A percentile compares a stretch with the other conserved stretches of the same genome.
phyloP scores from a whole-genome alignment of 2,329 filamentous ascomycete genomes.

The Parastagonospora avenae region DNA sequence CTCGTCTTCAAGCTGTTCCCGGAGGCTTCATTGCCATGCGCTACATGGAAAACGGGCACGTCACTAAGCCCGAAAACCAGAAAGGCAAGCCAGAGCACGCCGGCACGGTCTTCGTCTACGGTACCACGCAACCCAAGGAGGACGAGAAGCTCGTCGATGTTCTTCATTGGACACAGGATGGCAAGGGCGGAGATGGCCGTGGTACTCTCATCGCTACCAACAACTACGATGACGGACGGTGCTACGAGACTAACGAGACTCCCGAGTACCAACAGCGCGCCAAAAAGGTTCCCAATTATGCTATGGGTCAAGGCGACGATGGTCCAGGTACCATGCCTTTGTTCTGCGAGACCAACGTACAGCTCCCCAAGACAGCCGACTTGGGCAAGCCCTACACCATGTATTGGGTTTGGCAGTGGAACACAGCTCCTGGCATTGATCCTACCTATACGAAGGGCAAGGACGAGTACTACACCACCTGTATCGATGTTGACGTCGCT shows the following conservation, averaged over 20 bases:
- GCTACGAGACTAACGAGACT: slow-evolving; percentile 74
- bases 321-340: slow-evolving; percentile 57
- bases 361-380: slow-evolving; percentile 70
- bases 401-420: slow-evolving; percentile 98
- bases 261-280: slow-evolving; percentile 65
- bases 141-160: slow-evolving; percentile 68
- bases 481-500: slow-evolving; percentile 58
- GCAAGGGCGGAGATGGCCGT: slow-evolving; percentile 78
- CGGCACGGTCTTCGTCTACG: slow-evolving; percentile 56
- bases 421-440: slow-evolving; percentile 41
- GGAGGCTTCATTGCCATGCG: slow-evolving; percentile 55
- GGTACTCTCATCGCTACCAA: slow-evolving; percentile 77
- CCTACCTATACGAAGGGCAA: slow-evolving; percentile 52
- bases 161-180: slow-evolving; percentile 80
- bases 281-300: slow-evolving; percentile 59
- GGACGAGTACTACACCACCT: slow-evolving; percentile 65
- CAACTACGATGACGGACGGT: slow-evolving; percentile 88
- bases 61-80: slow-evolving; percentile 48
- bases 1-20: slow-evolving; percentile 64
- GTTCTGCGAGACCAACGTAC: slow-evolving; percentile 81
- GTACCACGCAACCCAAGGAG: slow-evolving; percentile 53
- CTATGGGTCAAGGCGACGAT: slow-evolving; percentile 55
- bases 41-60: slow-evolving; percentile 59
- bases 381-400: slow-evolving; percentile 73
- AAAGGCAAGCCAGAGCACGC: slow-evolving; percentile 50